phyloP scores from a whole-genome alignment of 2,329 filamentous ascomycete genomes.

The Westerdykella ornata region DNA sequence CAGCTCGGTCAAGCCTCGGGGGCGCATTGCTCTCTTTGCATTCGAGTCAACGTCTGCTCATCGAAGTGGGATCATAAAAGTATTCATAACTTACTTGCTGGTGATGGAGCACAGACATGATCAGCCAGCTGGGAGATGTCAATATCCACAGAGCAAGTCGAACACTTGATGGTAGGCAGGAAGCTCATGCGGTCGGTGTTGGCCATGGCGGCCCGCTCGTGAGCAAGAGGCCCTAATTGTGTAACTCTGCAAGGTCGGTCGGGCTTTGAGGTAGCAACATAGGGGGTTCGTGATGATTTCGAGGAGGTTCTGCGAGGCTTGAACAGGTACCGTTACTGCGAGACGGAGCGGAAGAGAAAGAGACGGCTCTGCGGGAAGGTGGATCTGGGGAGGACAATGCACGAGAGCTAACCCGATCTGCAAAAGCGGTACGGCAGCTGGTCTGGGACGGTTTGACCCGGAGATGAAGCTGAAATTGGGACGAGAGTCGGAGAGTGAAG shows the following conservation, averaged over 20 bases:
- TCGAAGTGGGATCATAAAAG: constrained; percentile 13
- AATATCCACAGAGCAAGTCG: constrained; percentile 51
- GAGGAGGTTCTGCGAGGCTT: neutral
- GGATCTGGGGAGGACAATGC: constrained; percentile 8
- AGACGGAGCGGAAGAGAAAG: constrained; percentile 6
- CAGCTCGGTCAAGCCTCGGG: constrained; percentile 29
- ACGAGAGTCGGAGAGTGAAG: constrained; percentile 2
- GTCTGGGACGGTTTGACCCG: constrained; percentile 26
- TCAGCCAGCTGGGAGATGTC: constrained; percentile 83
- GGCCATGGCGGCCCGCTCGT: constrained; percentile 11
- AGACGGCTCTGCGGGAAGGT: constrained; percentile 10
- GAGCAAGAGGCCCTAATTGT: neutral
- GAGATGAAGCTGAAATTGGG: constrained; percentile 30
- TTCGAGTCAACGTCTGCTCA: constrained; percentile 3
- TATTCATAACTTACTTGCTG: constrained; percentile 40
- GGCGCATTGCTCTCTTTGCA: constrained; percentile 5
- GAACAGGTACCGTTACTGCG: neutral
- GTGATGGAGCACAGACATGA: constrained; percentile 58
- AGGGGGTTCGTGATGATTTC: constrained; percentile 1
- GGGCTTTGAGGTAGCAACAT: neutral
- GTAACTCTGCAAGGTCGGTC: constrained; percentile 7
- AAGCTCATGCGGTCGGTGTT: constrained; percentile 28
- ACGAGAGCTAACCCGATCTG: constrained; percentile 21
- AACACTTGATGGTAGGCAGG: constrained; percentile 37
- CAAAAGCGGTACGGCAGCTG: constrained; percentile 21